Evolutionary conservation across 1,284 basidiomycete genomes (phyloP), one percentile per base, ranked within the genome.

Genomic region (Dichomitus squalens): DNA sequence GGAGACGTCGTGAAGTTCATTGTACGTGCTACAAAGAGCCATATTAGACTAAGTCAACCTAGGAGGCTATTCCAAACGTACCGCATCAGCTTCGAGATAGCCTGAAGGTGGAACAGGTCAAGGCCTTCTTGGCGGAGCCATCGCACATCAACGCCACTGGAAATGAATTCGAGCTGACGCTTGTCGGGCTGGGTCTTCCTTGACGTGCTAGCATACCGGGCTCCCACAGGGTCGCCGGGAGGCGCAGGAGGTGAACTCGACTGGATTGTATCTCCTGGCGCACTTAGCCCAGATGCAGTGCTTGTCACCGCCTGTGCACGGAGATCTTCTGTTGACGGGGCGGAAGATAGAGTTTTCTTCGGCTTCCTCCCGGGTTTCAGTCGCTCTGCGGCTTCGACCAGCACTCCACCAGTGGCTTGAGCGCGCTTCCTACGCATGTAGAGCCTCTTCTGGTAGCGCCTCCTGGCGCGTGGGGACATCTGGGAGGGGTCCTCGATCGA

Each of bases 371-470:
- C 85, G 23, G 80, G 78, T 44, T 79, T 79, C 54, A 86, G 69
- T 52, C 70, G 67, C 11, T 70, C 75, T 4, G 63, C 58, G 3
- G 69, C 57, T 21, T 70, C 69, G n/a, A 71, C 64, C 31, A 74
- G 71, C 12, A 66, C 66, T 18, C 55, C 66, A 18, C 84, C 84
- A 2, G 64, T 64, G 27, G 71, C 67, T 36, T 77, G 72, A 14
- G 88, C 88, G 38, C 89, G 80, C 67, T 84, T 87, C 39, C 82
- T 81, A 9, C 89, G 84, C 88, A 90, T 90, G 66, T 88, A 82
- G 6, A 91, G 72, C 33, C 87, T 77, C 59, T 90, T 90, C 59
- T 74, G 73, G 33, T 83, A 64, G 34, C 82, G 84, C 40, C 84
- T 79, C 16, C 84, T 84, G 4, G 82, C 78, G 2, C 65, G 68